Conservation (phyloP, 768 basidiomycete species). For the Clitopilus hobsonii region DNA sequence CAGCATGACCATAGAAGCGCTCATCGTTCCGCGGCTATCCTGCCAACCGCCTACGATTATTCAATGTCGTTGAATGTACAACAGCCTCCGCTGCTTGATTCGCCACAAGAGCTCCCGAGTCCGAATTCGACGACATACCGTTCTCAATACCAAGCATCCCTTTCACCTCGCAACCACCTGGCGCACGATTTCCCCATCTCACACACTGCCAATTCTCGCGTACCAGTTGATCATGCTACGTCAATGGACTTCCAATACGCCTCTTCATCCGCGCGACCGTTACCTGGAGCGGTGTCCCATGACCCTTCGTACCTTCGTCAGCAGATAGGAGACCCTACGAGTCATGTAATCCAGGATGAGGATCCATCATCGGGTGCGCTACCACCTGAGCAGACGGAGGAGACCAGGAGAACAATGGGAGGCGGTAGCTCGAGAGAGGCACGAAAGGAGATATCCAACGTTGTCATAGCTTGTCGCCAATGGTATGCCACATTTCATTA, state of each 20-base stretch:
- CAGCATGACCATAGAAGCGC: slow-evolving; percentile 40
- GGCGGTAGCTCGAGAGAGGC: slow-evolving; percentile 29
- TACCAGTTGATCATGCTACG: slow-evolving; percentile 27
- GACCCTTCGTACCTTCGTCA: slow-evolving; percentile 37
- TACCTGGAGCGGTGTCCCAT: slow-evolving; percentile 41
- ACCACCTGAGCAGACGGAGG: slow-evolving; percentile 28
- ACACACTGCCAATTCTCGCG: slow-evolving; percentile 35
- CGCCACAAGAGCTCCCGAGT: slow-evolving; percentile 38
- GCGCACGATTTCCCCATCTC: slow-evolving; percentile 38
- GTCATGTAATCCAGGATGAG: slow-evolving; percentile 25
- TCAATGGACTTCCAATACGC: slow-evolving; percentile 34
- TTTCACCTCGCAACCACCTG: slow-evolving; percentile 43
- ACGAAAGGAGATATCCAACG: slow-evolving; percentile 57
- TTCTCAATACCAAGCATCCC: slow-evolving; percentile 33
- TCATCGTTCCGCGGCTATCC: slow-evolving; percentile 42
- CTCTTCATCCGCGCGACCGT: slow-evolving; percentile 35
- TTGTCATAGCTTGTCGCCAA: slow-evolving; percentile 82
- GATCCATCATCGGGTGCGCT: slow-evolving; percentile 25
- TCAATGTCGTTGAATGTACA: slow-evolving; percentile 34
- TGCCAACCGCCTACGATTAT: slow-evolving; percentile 51
- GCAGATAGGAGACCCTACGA: slow-evolving; percentile 23
- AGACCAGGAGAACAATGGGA: slow-evolving; percentile 23
- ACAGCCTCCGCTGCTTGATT: slow-evolving; percentile 47
- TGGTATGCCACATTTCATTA: slow-evolving; percentile 51
- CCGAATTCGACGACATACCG: slow-evolving; percentile 35